Base-by-base conservation (phyloP, 768 basidiomycete genomes). In the Kwoniella sp. region DNA sequence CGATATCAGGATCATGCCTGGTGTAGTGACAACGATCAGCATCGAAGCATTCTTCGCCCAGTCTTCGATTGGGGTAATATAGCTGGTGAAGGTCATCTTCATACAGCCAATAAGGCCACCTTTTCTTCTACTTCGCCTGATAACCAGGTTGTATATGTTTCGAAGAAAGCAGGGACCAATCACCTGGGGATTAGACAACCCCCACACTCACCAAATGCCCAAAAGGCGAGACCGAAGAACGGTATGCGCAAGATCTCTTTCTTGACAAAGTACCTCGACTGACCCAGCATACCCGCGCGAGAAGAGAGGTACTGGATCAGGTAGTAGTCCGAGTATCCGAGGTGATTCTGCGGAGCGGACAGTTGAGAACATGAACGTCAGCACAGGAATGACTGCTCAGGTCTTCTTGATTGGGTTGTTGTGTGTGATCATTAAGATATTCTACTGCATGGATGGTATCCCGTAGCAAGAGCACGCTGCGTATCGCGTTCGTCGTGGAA, bases 281-380 rank as follows among this genome's bases (percentile, higher is more conserved):
- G 37, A 11, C 74, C 72, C 52, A 75, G 47, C 74, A 75, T 75
- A 7, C 66, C 63, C 5, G 68, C 63, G 11, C 63, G 56, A 4
- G 30, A 38, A n/a, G 74, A 67, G 5, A 73, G 67, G 20, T 56
- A 48, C 31, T 73, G 74, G 26, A 73, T 48, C 29, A 75, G 69
- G 41, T 73, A 75, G 23, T 65, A 73, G 30, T 75, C 74, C 1
- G 72, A 62, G 54, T 69, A 75, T 4, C 58, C 51, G 11, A 70
- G 63, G 61, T 75, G 74, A 37, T 75, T 75, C 72, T 74, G 54
- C 20, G n/a, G n/a, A n/a, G n/a, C n/a, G n/a, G n/a, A n/a, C n/a
- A n/a, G n/a, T n/a, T n/a, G n/a, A n/a, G n/a, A n/a, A n/a, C n/a
- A n/a, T n/a, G n/a, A n/a, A n/a, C n/a, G n/a, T n/a, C n/a, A n/a